Evolutionary conservation across 805 yeast species (phyloP), one percentile per base, ranked within the genome.

Genomic region (Pichia sporocuriosa): DNA sequence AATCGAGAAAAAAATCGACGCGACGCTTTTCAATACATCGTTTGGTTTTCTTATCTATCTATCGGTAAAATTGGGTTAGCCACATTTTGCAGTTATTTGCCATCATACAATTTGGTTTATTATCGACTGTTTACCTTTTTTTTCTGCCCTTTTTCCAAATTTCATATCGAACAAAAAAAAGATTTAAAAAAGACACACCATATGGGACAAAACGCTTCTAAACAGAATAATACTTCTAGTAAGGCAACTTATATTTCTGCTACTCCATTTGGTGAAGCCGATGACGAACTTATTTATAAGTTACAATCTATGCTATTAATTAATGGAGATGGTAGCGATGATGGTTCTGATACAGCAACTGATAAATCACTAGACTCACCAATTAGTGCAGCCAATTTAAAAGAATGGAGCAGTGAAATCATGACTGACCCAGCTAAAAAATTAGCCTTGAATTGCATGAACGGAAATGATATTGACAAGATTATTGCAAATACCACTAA

Each of bases 361-460:
- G 23, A 19, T 15, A 6, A 5, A 24, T 19, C 20, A 8, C 17
- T 43, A 3, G 42, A 42, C 9, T 39, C 39, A 10, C 70, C 75
- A 13, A 56, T 70, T 30, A 46, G 58, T 12, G 47, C 55, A 6
- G 46, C 52, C 12, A 52, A 62, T 29, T 62, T 75, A 32, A 45
- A 49, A 11, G 45, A 54, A 4, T 77, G 82, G 82, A 72, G 74
- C 48, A 42, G 58, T 1, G 65, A 63, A 1, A 61, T 77, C 37
- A 48, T 64, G 7, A 45, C 69, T 3, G 72, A 71, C 48, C 68
- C 72, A 6, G 75, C 75, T 53, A 76, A 76, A 54, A 55, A 58
- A 43, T 60, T 77, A 42, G 77, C 78, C 6, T 70, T 76, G 48
- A 72, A 71, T 48, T 79, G 80, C 2, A 63, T 77, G 51, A 68